These are phyloP conservation scores for Auricularia cornea DNA, from an alignment of 768 basidiomycete genomes.

Conservation along the genomic window DNA sequence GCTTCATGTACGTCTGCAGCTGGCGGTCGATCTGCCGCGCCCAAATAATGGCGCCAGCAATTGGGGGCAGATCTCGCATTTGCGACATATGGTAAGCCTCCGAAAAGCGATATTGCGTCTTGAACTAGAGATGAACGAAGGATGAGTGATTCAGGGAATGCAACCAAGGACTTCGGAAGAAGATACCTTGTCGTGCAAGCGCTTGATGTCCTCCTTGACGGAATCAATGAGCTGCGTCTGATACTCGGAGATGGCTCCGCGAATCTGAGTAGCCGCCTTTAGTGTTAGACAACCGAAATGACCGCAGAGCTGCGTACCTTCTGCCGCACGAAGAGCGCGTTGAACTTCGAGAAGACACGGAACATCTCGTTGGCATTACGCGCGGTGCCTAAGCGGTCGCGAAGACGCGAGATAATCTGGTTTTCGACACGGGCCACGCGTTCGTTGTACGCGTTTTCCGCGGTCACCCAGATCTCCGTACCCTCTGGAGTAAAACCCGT, in stretches of 20 bases:
- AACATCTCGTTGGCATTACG: constrained; percentile 99
- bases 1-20: constrained; percentile 94
- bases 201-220: constrained; percentile 96
- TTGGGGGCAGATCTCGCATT: constrained; percentile 97
- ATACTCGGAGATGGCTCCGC: constrained; percentile 98
- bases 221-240: constrained; percentile 98
- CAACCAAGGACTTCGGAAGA: not conserved
- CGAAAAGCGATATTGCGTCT: constrained; percentile 90
- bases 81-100: constrained; percentile 98
- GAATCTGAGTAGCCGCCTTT: constrained; percentile 46
- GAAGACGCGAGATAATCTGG: constrained; percentile 89
- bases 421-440: constrained; percentile 96
- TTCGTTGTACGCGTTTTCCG: constrained; percentile 97
- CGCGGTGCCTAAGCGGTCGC: constrained; percentile 89
- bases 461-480: constrained; percentile 94
- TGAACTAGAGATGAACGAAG: constrained; percentile 49
- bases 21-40: constrained; percentile 98
- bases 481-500: constrained; percentile 52
- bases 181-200: constrained; percentile 79
- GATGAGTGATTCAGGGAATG: not conserved
- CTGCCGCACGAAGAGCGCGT: constrained; percentile 90
- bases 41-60: constrained; percentile 97
- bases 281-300: not conserved
- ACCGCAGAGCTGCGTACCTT: constrained; percentile 49
- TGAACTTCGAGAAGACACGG: constrained; percentile 97